Evolutionary conservation across 2,329 filamentous ascomycete species (phyloP), one percentile per base, ranked within the genome.

Genomic region (Chaetomiaceae sp.): DNA sequence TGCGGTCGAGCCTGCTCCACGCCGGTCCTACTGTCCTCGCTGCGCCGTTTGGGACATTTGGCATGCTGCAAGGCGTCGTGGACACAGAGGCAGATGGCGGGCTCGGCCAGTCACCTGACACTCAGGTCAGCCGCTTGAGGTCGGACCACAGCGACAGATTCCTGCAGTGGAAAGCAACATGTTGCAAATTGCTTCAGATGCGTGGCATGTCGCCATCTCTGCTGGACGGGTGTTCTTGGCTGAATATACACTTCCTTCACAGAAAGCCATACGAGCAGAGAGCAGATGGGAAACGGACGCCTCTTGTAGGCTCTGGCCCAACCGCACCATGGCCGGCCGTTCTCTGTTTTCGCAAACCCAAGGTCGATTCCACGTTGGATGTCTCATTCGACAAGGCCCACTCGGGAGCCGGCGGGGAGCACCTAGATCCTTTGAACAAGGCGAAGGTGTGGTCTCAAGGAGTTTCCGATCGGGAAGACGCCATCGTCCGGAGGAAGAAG

Each of bases 21-120:
- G 63, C 74, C 0, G 73, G 74, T 17, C 68, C 73, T 15, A 71
- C 74, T 2, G 72, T 83, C 19, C 65, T 83, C 19, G 75, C 78
- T 6, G 81, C 81, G 2, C 81, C 81, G 0, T 74, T 82, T 47
- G 81, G 81, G 14, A 66, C 73, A 20, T 73, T 77, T 58, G 75
- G 72, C 9, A 71, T 70, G 6, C 70, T 74, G 22, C 71, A 72
- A 38, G 67, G 68, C 7, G 60, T 70, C 33, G 57, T 69, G 11
- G 63, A 70, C 53, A 59, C 63, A 47, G 71, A 70, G n/a, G 61
- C 64, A 42, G 70, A 72, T 33, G 64, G 62, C 33, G 71, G 69
- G 17, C 63, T 74, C 31, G 75, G 71, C 4, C 77, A 79, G 50
- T 81, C 79, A 1, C 79, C 79, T 12, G 79, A 79, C 58, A 75